Percentiles rank a stretch among this genome's conserved stretches.
These are phyloP conservation scores for Leccinum incarnatum DNA, from an alignment of 768 basidiomycete species.

Conservation along the genomic window DNA sequence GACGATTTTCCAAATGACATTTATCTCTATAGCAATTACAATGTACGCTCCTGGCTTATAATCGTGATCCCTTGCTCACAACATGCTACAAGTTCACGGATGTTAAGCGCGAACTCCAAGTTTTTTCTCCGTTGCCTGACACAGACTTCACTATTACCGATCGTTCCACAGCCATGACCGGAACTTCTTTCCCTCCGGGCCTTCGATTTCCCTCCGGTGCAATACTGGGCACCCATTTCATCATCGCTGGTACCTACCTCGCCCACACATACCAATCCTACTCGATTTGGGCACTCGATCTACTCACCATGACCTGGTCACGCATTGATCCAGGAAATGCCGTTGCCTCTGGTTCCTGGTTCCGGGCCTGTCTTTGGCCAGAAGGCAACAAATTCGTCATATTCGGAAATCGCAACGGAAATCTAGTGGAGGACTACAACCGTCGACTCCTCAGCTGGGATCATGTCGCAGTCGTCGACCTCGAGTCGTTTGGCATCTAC, in stretches of 20 bases:
- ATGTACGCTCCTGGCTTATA: constrained; percentile 49
- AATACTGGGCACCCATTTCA: constrained; percentile 84
- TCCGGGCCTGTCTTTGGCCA: constrained; percentile 85
- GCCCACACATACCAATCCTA: constrained; percentile 93
- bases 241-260: constrained; percentile 94
- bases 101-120: constrained; percentile 92
- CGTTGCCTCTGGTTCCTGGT: constrained; percentile 90
- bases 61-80: constrained; percentile 7
- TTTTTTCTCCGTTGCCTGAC: constrained; percentile 79
- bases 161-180: constrained; percentile 77
- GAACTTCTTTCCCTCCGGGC: constrained; percentile 84
- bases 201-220: constrained; percentile 95
- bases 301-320: constrained; percentile 79
- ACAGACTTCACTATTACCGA: constrained; percentile 77
- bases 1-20: constrained; percentile 83
- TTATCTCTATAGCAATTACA: constrained; percentile 94
- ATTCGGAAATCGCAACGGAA: constrained; percentile 86
- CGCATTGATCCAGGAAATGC: constrained; percentile 87
- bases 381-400: constrained; percentile 83
- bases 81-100: constrained; percentile 70
- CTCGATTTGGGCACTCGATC: constrained; percentile 94
- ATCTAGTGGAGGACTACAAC: constrained; percentile 90
- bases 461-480: constrained; percentile 84
- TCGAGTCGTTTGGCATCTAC: constrained; percentile 96
- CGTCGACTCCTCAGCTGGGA: constrained; percentile 89